Evolutionary conservation across 768 basidiomycete species (phyloP).

Genomic region (Calocybe indica): DNA sequence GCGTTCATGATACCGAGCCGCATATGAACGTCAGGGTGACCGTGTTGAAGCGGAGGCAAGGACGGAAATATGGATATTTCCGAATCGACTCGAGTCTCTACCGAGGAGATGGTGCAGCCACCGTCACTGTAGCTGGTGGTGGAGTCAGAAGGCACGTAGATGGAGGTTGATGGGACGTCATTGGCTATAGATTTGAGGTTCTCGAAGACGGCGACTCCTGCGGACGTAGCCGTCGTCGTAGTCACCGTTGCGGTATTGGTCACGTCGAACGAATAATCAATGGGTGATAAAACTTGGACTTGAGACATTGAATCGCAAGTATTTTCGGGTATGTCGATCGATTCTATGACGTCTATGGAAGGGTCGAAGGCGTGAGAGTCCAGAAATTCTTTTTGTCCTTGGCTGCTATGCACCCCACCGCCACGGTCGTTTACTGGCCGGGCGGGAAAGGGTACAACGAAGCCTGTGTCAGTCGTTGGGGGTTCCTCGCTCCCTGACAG

Average conservation of each 20-base stretch:
- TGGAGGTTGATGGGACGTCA: too few species aligned
- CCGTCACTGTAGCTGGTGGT: too few species aligned
- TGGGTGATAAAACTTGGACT: conserved; percentile 40
- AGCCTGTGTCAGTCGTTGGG: conserved; percentile 48
- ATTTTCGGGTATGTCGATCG: conserved; percentile 18
- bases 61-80: conserved; percentile 49
- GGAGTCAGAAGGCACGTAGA: too few species aligned
- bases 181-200: too few species aligned
- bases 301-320: conserved; percentile 45
- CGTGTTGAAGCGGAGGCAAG: conserved; percentile 61
- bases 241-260: conserved; percentile 3
- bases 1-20: conserved; percentile 73
- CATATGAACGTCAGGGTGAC: conserved; percentile 70
- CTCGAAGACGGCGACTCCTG: too few species aligned
- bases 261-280: conserved; percentile 24
- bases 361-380: conserved; percentile 12
- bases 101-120: not conserved
- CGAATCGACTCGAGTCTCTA: conserved; percentile 17
- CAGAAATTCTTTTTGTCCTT: conserved; percentile 4
- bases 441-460: conserved; percentile 51
- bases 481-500: conserved; percentile 68
- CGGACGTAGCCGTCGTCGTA: too few species aligned
- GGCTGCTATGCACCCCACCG: conserved; percentile 31
- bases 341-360: conserved; percentile 15
- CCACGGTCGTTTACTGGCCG: conserved; percentile 59